Evolutionary conservation across 257 asterid genomes (phyloP).

Genomic region (Petunia axillaris): DNA sequence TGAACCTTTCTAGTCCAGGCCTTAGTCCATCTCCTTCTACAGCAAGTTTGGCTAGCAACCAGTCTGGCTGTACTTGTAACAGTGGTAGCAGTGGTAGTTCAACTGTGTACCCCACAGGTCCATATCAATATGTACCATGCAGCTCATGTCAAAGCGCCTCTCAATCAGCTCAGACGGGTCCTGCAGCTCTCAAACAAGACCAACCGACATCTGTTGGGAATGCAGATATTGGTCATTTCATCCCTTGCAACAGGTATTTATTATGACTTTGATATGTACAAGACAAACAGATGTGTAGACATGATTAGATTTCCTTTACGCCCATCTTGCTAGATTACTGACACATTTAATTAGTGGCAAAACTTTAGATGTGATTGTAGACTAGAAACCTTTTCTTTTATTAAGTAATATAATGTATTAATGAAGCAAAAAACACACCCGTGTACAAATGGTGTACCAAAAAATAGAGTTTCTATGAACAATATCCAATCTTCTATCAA

Average conservation of each 20-base stretch:
- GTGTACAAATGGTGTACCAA: too few relatives aligned
- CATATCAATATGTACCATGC: conserved; percentile 70
- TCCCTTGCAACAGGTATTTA: conserved; percentile 68
- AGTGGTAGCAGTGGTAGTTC: conserved; percentile 74
- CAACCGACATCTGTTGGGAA: conserved; percentile 42
- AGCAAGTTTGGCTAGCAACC: conserved; percentile 76
- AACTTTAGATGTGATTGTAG: neutral
- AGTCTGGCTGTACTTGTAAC: conserved; percentile 75
- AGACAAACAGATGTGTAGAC: conserved; percentile 13
- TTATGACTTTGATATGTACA: conserved; percentile 13
- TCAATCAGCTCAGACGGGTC: conserved; percentile 50
- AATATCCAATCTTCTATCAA: too few relatives aligned
- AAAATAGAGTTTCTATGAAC: too few relatives aligned
- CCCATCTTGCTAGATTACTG: conserved; percentile 4
- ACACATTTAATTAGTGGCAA: neutral
- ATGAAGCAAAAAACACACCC: too few relatives aligned
- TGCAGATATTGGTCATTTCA: conserved; percentile 46
- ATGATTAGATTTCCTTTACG: conserved; percentile 2
- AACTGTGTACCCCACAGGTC: conserved; percentile 59
- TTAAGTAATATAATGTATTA: too few relatives aligned
- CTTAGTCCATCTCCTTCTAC: conserved; percentile 65
- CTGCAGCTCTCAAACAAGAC: conserved; percentile 41
- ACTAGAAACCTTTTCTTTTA: neutral
- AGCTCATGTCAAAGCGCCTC: conserved; percentile 45
- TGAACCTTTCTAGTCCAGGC: conserved; percentile 51